Base-by-base conservation (phyloP, 441 rosid genomes). In the Arabidopsis lyrata region DNA sequence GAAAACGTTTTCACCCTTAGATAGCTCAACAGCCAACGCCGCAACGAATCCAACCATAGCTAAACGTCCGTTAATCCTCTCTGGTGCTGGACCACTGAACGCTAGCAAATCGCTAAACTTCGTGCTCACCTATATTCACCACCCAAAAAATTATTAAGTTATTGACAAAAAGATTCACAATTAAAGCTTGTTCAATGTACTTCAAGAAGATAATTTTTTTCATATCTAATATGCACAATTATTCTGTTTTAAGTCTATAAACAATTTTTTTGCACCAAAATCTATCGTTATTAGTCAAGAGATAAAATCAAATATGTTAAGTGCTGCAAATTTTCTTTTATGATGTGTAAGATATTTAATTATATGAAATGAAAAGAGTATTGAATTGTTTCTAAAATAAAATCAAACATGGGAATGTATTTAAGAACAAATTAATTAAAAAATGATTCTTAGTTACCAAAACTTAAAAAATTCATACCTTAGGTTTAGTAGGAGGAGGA, bases 31-130 rank as follows among this genome's bases (percentile, higher is more conserved):
- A 4, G 86, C 93, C 39, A 93, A 53, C 4, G 98, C 98, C 0
- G 93, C 85, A 2, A 87, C 95, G 61, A 93, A 90, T 0, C 97
- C 97, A 2, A 89, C 74, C 98, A 93, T 90, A 4, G 98, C 98
- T 15, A 93, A 79, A 56, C 96, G 83, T 0, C 98, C 95, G 63
- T 93, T 93, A 16, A 93, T 90, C 72, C 96, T 89, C 82, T 93
- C 98, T 14, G 96, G 98, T 5, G 91, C 97, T 4, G 98, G 97
- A 29, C 97, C 98, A 29, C 92, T 79, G 48, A 90, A 93, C 8
- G 98, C 98, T 14, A 92, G 72, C 58, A 90, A 65, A 24, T 92
- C 98, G 0, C 82, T 58, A 68, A 87, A 85, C 27, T 80, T 86
- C 0, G 90, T 85, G 83, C 88, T 88, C 48, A 80, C 76, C 88